Evolutionary conservation across 352 stramenopile species (phyloP), one percentile per base, ranked within the genome.

Genomic region (Globisporangium radiosum): DNA sequence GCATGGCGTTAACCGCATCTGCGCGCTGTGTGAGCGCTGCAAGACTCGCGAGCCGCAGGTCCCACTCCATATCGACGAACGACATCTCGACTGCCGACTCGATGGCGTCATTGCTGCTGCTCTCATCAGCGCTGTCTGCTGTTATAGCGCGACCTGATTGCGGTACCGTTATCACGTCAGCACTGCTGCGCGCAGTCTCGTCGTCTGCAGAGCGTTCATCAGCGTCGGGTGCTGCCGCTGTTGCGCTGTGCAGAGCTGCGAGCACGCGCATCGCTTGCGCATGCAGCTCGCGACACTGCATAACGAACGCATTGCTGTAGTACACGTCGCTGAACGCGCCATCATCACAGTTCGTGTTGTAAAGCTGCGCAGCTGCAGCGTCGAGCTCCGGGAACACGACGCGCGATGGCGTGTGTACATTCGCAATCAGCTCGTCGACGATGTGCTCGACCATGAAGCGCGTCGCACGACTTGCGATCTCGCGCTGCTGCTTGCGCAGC

Each of bases 361-460:
- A 64, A 13, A 63, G 64, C n/a, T 7, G 10, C 7, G 39, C 11
- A 8, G 56, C 52, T 3, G n/a, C n/a, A 7, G 64, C 59, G 52
- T 82, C 73, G 37, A 87, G 81, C 14, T 59, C 59, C 4, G 48
- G 51, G 7, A 68, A 67, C n/a, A 62, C 60, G 6, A 74, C 62
- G 37, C n/a, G 59, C 4, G 66, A 66, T 1, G 17, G 53, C 8
- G 80, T 58, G 10, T 78, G 62, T 5, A 92, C 62, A 8, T 53
- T 53, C 15, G 59, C 17, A 25, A 93, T 43, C 3, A 91, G 63
- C 38, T 87, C 67, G 50, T 85, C 71, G 6, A 93, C 65, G 3
- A 93, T 51, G 45, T 75, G 70, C 52, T 78, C 70, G 6, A 79
- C 65, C 63, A 88, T 76, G 47, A 85, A 88, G 13, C 52, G 8